phyloP scores from a whole-genome alignment of 768 basidiomycete genomes.

The Leccinellum rugosiceps region DNA sequence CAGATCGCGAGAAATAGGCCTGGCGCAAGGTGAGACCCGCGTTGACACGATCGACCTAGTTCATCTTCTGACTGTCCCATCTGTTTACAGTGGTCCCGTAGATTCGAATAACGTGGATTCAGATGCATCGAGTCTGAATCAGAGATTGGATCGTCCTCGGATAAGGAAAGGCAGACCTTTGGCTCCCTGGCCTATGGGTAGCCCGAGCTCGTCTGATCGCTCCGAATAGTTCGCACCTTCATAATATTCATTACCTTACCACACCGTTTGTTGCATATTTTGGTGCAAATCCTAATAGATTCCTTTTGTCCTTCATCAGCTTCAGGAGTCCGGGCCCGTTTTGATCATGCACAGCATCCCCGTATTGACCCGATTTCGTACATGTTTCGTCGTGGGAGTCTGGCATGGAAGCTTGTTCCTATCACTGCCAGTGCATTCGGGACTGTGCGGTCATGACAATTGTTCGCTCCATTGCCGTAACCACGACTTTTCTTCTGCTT shows the following conservation, averaged over 20 bases:
- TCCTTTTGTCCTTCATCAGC: not conserved
- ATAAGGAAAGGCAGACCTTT: not conserved
- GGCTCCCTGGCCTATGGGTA: conserved; percentile 15
- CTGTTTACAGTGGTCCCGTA: conserved; percentile 6
- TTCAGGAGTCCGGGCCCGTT: too few species aligned
- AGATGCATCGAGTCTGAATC: conserved; percentile 13
- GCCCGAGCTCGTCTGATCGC: conserved; percentile 1
- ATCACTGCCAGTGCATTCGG: too few species aligned
- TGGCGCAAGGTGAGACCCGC: conserved; percentile 12
- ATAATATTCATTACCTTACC: not conserved
- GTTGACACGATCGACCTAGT: not conserved
- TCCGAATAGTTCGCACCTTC: not conserved
- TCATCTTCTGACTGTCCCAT: not conserved
- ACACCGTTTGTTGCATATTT: not conserved
- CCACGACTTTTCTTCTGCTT: not conserved
- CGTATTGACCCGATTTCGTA: too few species aligned
- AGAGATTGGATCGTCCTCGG: conserved; percentile 3
- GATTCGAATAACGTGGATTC: conserved; percentile 19
- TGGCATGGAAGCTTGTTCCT: too few species aligned
- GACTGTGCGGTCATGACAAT: not conserved
- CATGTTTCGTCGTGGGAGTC: too few species aligned
- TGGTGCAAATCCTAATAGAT: not conserved
- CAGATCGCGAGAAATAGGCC: conserved; percentile 15
- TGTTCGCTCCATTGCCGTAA: not conserved
- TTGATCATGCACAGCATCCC: too few species aligned